phyloP scores from a whole-genome alignment of 2,329 filamentous ascomycete species.

The Fusarium sp. region DNA sequence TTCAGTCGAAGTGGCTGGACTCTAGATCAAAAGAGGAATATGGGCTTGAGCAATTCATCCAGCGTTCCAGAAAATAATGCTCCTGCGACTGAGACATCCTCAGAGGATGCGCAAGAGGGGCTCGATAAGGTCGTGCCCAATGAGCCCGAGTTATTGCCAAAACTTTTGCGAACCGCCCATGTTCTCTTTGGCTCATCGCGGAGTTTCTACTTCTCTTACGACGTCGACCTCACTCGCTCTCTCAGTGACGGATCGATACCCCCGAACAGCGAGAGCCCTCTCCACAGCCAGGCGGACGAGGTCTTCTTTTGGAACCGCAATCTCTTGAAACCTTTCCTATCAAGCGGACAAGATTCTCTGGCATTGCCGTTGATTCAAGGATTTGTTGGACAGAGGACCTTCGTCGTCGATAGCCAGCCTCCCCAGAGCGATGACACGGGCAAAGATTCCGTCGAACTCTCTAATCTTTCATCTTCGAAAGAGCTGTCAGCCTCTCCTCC shows the following conservation, averaged over 20 bases:
- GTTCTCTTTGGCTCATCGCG: constrained; percentile 83
- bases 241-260: constrained; percentile 50
- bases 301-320: constrained; percentile 92
- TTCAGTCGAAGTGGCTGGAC: constrained; percentile 88
- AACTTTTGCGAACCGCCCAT: constrained; percentile 83
- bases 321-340: constrained; percentile 77
- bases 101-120: constrained; percentile 51
- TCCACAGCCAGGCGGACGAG: constrained; percentile 78
- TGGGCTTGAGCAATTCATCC: constrained; percentile 69
- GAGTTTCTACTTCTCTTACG: constrained; percentile 96
- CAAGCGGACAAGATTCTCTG: constrained; percentile 75
- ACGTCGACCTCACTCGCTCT: constrained; percentile 86
- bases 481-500: constrained; percentile 41
- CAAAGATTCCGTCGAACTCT: constrained; percentile 59
- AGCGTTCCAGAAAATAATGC: constrained; percentile 27
- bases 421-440: constrained; percentile 61
- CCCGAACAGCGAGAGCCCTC: constrained; percentile 54
- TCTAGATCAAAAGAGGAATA: constrained; percentile 72
- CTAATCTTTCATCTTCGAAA: constrained; percentile 48
- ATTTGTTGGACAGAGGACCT: constrained; percentile 87
- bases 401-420: constrained; percentile 74
- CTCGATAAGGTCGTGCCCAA: constrained; percentile 27
- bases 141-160: constrained; percentile 73
- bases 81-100: constrained; percentile 22
- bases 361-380: constrained; percentile 90